Base-by-base conservation (phyloP, 129 eudicot species). In the Saussurea involucrata region DNA sequence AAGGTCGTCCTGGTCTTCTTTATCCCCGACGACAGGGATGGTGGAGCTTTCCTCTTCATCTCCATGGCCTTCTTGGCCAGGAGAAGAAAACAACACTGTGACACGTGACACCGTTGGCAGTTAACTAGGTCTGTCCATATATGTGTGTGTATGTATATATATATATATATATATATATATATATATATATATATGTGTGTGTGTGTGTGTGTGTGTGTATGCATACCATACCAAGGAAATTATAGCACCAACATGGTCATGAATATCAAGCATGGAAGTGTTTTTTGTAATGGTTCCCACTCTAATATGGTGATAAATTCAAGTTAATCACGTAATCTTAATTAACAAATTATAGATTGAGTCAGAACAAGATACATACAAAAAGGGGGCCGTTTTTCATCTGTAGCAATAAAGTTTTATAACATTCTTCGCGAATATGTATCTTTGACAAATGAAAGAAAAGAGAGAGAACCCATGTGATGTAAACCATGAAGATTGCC, bases 401-500 rank as follows among this genome's bases (percentile, higher is more conserved):
- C 13, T n/a, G 17, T 32, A 58, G 6, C 10, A 66, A 73, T 73
- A 58, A 12, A 15, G 31, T n/a, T 73, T 12, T 9, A 9, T 10
- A 73, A 73, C 17, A 22, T 73, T 34, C 21, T 58, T 10, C 25
- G 0, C 8, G 20, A 58, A 60, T 15, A 6, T n/a, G n/a, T n/a
- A n/a, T n/a, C 22, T 69, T 40, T 40, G 21, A 69, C 17, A 71
- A 13, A 44, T 46, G 1, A 9, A 71, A 46, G 73, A 76, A 75
- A 27, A 42, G 17, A 44, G 24, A 3, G 20, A 5, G n/a, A 49
- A 66, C 63, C 28, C 40, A 44, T 66, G 66, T 46, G 27, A 46
- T 4, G 40, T 24, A 67, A 33, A 66, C 44, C 68, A 46, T 68
- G 18, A 21, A 49, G 74, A 68, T 31, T 77, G 81, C 81, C 60